Evolutionary conservation across 495 filamentous ascomycete genomes (phyloP).

Genomic region (Staphylotrichum tortipilum): DNA sequence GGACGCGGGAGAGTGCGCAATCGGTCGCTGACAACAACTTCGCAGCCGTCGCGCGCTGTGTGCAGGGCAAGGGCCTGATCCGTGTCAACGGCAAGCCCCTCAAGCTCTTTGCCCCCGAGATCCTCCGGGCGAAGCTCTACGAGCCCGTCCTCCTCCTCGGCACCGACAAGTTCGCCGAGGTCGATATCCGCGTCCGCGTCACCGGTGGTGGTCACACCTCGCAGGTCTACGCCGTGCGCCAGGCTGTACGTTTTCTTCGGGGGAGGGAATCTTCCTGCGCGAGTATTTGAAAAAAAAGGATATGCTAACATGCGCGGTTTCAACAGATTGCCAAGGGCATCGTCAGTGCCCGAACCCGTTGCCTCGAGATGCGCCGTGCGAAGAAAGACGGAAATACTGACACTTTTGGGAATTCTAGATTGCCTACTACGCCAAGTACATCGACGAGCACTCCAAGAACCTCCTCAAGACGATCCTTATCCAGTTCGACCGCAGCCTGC

Average conservation of each 20-base stretch:
- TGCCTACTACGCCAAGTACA: slow-evolving; percentile 99
- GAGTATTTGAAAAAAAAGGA: background rate
- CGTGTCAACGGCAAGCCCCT: slow-evolving; percentile 98
- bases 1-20: background rate
- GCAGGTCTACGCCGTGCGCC: slow-evolving; percentile 96
- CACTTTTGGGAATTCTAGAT: slow-evolving; percentile 32
- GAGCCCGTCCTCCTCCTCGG: slow-evolving; percentile 95
- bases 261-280: no score
- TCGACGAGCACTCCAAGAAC: slow-evolving; percentile 99
- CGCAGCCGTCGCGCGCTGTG: slow-evolving; percentile 30
- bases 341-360: slow-evolving; percentile 19
- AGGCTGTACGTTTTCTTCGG: slow-evolving; percentile 50
- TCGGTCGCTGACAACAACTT: slow-evolving; percentile 10
- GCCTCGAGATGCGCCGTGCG: background rate
- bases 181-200: slow-evolving; percentile 97
- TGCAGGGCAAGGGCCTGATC: slow-evolving; percentile 61
- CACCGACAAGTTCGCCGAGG: slow-evolving; percentile 73
- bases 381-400: slow-evolving; percentile 12
- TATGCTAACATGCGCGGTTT: slow-evolving; percentile 11
- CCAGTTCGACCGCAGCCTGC: slow-evolving; percentile 90
- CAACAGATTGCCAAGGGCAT: slow-evolving; percentile 67
- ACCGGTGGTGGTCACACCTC: slow-evolving; percentile 95
- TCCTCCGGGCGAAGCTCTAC: slow-evolving; percentile 95
- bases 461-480: slow-evolving; percentile 88
- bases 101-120: slow-evolving; percentile 85